phyloP scores from a whole-genome alignment of 2,329 filamentous ascomycete genomes.

The Botrytis tulipae region DNA sequence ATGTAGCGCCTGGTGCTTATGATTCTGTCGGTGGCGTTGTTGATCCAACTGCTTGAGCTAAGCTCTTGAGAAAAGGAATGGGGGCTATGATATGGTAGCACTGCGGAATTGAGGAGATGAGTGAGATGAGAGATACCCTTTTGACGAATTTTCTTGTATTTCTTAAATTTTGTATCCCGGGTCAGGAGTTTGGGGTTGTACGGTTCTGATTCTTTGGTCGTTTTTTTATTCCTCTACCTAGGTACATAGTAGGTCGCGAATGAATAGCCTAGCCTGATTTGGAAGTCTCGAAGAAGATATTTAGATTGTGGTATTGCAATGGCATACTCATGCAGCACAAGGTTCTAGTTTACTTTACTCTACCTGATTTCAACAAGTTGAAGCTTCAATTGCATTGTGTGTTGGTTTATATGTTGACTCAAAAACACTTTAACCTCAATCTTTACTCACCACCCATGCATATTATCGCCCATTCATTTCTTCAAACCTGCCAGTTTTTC shows the following conservation, averaged over 20 bases:
- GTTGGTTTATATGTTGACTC: neutral
- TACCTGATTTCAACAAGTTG: neutral
- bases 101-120: neutral
- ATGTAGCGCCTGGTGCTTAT: slow-evolving; percentile 69
- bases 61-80: no score
- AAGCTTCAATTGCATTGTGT: neutral
- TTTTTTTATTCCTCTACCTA: neutral
- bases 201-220: neutral
- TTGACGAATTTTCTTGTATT: neutral
- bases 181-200: neutral
- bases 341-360: neutral
- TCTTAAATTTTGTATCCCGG: neutral
- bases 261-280: neutral
- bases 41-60: neutral
- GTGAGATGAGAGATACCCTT: slow-evolving; percentile 4
- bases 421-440: neutral
- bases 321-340: neutral
- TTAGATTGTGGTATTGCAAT: neutral
- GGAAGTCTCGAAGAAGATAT: neutral
- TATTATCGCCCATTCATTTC: neutral
- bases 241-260: neutral
- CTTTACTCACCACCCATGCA: neutral
- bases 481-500: neutral
- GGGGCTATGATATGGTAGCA: neutral
- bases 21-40: slow-evolving; percentile 53